A percentile compares a stretch with the other conserved stretches of the same genome.
Evolutionary conservation across 2,329 filamentous ascomycete genomes (phyloP).

Genomic region (Metarhizium anisopliae): DNA sequence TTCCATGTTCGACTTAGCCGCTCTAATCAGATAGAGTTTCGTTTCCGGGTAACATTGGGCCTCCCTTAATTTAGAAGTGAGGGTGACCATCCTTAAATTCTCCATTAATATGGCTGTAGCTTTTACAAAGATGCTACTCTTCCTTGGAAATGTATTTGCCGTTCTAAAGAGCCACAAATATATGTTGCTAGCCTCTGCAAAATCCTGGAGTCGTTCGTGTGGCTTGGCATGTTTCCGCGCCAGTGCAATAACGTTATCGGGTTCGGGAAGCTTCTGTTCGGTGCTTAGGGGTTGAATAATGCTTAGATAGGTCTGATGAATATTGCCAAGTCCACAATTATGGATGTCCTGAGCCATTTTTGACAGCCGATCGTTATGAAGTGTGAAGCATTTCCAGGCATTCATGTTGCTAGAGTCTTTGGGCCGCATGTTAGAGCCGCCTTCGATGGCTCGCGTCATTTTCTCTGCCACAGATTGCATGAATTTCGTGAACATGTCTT

Average conservation of each 20-base stretch:
- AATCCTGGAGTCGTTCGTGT: background rate
- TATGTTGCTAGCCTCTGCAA: rapidly evolving
- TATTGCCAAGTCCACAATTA: background rate
- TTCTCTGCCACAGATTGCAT: slow-evolving; percentile 16
- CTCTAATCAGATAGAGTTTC: rapidly evolving
- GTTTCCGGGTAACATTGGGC: background rate
- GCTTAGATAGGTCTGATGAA: background rate
- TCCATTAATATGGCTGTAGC: background rate
- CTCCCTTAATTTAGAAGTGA: background rate
- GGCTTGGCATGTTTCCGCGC: background rate
- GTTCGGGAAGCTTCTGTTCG: background rate
- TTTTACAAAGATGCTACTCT: background rate
- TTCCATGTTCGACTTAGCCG: too few relatives aligned
- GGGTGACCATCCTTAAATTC: background rate
- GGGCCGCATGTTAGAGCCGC: background rate
- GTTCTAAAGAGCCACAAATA: background rate
- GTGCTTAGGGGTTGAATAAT: background rate
- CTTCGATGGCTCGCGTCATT: background rate
- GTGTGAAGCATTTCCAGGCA: background rate
- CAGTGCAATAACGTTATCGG: background rate
- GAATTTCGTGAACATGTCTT: slow-evolving; percentile 20
- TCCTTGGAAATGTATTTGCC: background rate
- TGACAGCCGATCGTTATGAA: background rate
- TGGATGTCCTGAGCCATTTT: background rate
- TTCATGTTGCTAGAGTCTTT: background rate